Evolutionary conservation across 306 rosid species (phyloP), one percentile per base, ranked within the genome.

Genomic region (Begonia masoniana): DNA sequence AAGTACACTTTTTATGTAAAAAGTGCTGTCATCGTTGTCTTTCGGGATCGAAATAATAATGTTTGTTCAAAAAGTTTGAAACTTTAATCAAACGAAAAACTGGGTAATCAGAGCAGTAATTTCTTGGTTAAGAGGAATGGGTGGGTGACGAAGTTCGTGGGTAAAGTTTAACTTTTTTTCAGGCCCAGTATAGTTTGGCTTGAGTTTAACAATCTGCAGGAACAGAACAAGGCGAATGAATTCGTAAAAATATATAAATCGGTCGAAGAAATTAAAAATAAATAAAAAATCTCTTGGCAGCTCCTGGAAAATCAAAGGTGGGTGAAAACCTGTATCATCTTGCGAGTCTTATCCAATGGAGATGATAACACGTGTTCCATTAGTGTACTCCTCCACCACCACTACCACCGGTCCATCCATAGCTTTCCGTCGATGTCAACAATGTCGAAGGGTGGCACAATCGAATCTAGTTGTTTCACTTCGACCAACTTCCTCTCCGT

Each of bases 351-450:
- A n/a, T 21, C 45, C 64, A 58, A 79, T 78, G 72, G 82, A 59
- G 24, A 70, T 75, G 68, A 69, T 70, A 41, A 79, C 95, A 83
- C 94, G 95, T 80, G 91, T 82, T 74, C 79, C 77, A 4, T 69
- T 73, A 51, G 46, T 60, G 52, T 56, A 63, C 60, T 19, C 70
- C 55, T 4, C 51, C 8, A 54, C 65, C 3, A 45, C 17, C 15
- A 1, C 57, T 15, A 43, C 31, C 5, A 16, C 31, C 41, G 26
- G 16, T 67, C 49, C 39, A 43, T 53, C 62, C 51, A 47, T 24
- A 4, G 6, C 50, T 23, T 14, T 54, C 57, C 41, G 63, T 71
- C 82, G 77, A 58, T 63, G 71, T 60, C 82, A 79, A 76, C 80
- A 85, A 76, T 71, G 42, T 19, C 45, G 49, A 47, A 61, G 1